Conservation (phyloP, 441 rosid species). For the Erysimum cheiri region DNA sequence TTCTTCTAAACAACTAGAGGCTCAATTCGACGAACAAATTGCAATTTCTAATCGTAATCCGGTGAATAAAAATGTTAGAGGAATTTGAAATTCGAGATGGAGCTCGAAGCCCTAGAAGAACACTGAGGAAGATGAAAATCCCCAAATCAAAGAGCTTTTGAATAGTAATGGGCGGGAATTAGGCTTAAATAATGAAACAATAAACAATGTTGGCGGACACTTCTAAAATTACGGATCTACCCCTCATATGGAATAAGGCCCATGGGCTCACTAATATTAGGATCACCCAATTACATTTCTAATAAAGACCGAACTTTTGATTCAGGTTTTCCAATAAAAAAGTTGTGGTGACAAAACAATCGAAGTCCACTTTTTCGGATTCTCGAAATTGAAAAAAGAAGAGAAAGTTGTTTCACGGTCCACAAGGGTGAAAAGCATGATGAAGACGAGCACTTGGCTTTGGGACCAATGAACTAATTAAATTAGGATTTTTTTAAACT, state of each 20-base stretch:
- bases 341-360: background rate
- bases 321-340: too few relatives aligned
- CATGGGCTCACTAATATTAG: background rate
- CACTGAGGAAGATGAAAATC: background rate
- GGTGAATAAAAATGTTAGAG: too few relatives aligned
- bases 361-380: background rate
- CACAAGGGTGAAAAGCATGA: constrained; percentile 18
- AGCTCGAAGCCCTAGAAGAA: constrained; percentile 28
- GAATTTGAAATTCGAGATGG: background rate
- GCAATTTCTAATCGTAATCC: background rate
- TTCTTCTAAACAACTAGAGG: background rate
- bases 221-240: background rate
- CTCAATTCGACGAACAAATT: background rate
- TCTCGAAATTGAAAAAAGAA: background rate
- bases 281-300: background rate
- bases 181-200: background rate
- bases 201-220: background rate
- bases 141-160: constrained; percentile 1
- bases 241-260: constrained; percentile 2
- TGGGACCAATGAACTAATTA: constrained; percentile 5
- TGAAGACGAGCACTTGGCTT: constrained; percentile 28
- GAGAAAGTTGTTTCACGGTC: background rate
- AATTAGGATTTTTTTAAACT: background rate
- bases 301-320: background rate
- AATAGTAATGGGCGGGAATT: constrained; percentile 21